Evolutionary conservation across 805 yeast genomes (phyloP).

Genomic region (Ogataea zsoltii): DNA sequence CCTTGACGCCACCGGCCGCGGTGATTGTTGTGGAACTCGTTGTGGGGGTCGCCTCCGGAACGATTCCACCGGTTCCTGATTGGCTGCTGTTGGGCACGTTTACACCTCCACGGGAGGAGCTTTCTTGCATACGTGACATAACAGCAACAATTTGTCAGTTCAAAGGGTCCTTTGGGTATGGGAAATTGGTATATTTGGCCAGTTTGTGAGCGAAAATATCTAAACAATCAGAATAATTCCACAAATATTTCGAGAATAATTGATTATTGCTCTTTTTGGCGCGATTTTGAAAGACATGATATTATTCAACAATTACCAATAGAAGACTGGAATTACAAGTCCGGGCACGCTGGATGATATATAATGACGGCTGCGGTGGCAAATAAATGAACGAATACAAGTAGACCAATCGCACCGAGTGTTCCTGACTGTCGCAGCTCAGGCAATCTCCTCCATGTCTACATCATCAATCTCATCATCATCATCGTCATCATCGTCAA

Average conservation of each 20-base stretch:
- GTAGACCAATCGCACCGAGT: too few species aligned
- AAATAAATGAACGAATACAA: too few species aligned
- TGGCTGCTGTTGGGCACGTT: neutral
- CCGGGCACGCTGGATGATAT: too few species aligned
- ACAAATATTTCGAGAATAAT: neutral
- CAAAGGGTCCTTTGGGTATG: too few species aligned
- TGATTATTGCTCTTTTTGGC: neutral
- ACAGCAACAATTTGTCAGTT: neutral
- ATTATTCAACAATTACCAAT: too few species aligned
- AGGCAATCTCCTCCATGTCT: constrained; percentile 73
- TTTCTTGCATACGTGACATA: constrained; percentile 1
- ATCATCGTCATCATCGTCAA: constrained; percentile 47
- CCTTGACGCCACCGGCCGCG: constrained; percentile 27
- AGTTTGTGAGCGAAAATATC: too few species aligned
- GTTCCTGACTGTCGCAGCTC: too few species aligned
- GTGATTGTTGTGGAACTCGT: constrained; percentile 19
- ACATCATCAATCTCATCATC: constrained; percentile 69
- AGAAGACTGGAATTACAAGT: too few species aligned
- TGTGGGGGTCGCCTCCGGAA: constrained; percentile 11
- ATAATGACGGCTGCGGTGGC: too few species aligned
- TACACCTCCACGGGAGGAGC: constrained; percentile 2
- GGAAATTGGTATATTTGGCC: too few species aligned
- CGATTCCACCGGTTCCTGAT: constrained; percentile 4
- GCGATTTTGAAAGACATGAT: too few species aligned
- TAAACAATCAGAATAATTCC: too few species aligned